phyloP scores from a whole-genome alignment of 1,139 yeast genomes.

The Saccharomycopsis hybrid region DNA sequence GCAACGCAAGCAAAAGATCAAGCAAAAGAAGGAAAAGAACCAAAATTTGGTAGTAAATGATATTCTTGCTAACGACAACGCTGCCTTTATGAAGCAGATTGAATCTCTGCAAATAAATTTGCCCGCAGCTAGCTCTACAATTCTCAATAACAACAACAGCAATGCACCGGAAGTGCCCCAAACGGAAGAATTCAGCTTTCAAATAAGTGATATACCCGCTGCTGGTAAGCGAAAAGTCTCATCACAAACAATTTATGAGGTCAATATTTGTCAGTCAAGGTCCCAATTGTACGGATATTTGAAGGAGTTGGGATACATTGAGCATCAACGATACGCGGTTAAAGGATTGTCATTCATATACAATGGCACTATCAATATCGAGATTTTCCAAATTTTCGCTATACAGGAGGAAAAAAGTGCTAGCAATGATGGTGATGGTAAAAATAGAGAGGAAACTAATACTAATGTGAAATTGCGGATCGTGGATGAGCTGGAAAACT shows the following conservation, averaged over 20 bases:
- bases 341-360: conserved; percentile 60
- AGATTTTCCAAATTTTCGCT: conserved; percentile 45
- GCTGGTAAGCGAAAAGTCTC: conserved; percentile 70
- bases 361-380: conserved; percentile 53
- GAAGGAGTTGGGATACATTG: conserved; percentile 65
- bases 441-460: not conserved
- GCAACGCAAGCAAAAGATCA: too few relatives aligned
- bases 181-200: conserved; percentile 8
- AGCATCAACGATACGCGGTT: conserved; percentile 60
- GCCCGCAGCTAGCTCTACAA: not conserved
- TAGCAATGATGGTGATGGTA: conserved; percentile 7
- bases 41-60: conserved; percentile 18
- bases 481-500: conserved; percentile 10
- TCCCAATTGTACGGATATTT: conserved; percentile 34
- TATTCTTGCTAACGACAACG: conserved; percentile 10
- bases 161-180: not conserved
- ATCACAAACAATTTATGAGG: conserved; percentile 65
- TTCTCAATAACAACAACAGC: not conserved
- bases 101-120: not conserved
- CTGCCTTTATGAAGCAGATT: conserved; percentile 4
- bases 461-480: conserved; percentile 29
- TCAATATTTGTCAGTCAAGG: conserved; percentile 40
- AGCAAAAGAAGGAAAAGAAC: conserved; percentile 1
- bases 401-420: conserved; percentile 22
- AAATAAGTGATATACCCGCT: conserved; percentile 61